Evolutionary conservation across 169 alveolate species (phyloP).

Genomic region (Babesia bovis): DNA sequence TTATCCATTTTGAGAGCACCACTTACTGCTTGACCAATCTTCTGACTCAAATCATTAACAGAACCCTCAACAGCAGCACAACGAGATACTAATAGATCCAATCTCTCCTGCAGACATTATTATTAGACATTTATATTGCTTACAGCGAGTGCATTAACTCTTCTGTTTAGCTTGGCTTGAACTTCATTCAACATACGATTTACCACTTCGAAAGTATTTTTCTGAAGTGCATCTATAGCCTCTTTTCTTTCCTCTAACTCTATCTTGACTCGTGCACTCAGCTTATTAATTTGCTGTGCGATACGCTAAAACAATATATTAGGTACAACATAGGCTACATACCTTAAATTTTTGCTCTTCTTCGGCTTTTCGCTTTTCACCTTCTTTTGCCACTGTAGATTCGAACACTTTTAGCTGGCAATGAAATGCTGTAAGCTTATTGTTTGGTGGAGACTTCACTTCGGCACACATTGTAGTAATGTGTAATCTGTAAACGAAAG

Average conservation of each 20-base stretch:
- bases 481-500: neutral
- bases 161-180: conserved; percentile 30
- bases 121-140: neutral
- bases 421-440: conserved; percentile 23
- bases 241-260: conserved; percentile 48
- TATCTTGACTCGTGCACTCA: conserved; percentile 18
- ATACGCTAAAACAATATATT: conserved; percentile 9
- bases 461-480: conserved; percentile 1
- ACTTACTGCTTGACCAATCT: conserved; percentile 36
- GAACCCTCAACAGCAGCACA: conserved; percentile 46
- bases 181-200: conserved; percentile 50
- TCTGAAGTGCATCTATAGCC: conserved; percentile 43
- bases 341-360: conserved; percentile 57
- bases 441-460: neutral
- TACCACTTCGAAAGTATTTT: conserved; percentile 50
- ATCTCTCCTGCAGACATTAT: conserved; percentile 12
- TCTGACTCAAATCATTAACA: conserved; percentile 48
- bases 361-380: conserved; percentile 47
- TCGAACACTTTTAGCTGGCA: conserved; percentile 47
- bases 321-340: neutral
- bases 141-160: conserved; percentile 54
- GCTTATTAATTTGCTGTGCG: conserved; percentile 25
- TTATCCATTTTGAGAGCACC: neutral
- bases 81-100: conserved; percentile 38
- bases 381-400: conserved; percentile 35